phyloP scores from a whole-genome alignment of 257 asterid genomes.

The Eucommia ulmoides region DNA sequence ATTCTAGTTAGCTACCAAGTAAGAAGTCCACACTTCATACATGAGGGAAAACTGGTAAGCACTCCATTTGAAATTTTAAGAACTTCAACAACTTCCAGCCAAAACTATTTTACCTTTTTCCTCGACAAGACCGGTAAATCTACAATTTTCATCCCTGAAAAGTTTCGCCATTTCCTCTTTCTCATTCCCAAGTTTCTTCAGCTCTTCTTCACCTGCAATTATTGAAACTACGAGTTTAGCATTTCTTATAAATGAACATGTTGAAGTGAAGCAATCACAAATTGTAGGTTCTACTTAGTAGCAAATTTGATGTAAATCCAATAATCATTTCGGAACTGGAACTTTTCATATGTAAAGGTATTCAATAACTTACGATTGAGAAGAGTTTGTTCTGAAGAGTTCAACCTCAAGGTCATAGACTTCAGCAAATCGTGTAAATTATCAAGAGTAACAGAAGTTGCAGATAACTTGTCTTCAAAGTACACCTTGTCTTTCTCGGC shows the following conservation, averaged over 20 bases:
- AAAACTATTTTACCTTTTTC: slow-evolving; percentile 93
- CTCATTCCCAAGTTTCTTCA: slow-evolving; percentile 47
- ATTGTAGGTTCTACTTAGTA: neutral
- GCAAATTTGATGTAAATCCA: neutral
- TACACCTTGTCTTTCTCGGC: slow-evolving; percentile 75
- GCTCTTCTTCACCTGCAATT: slow-evolving; percentile 67
- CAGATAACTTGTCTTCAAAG: slow-evolving; percentile 65
- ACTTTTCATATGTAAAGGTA: neutral
- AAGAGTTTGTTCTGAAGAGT: slow-evolving; percentile 56
- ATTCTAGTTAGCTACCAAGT: neutral
- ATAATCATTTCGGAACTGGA: too few relatives aligned
- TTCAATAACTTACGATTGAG: slow-evolving; percentile 49
- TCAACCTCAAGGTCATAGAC: slow-evolving; percentile 53
- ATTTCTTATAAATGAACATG: slow-evolving; percentile 5
- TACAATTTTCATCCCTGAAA: slow-evolving; percentile 45
- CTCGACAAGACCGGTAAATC: slow-evolving; percentile 32
- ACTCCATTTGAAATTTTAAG: too few relatives aligned
- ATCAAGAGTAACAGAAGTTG: slow-evolving; percentile 62
- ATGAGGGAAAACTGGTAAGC: too few relatives aligned
- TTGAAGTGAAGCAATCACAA: neutral
- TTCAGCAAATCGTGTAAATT: slow-evolving; percentile 53
- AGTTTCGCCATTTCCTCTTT: slow-evolving; percentile 49
- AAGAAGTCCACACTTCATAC: neutral
- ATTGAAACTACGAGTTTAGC: too few relatives aligned
- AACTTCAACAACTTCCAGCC: too few relatives aligned